Evolutionary conservation across 352 stramenopile species (phyloP).

Genomic region (Phytophthora pluvialis): DNA sequence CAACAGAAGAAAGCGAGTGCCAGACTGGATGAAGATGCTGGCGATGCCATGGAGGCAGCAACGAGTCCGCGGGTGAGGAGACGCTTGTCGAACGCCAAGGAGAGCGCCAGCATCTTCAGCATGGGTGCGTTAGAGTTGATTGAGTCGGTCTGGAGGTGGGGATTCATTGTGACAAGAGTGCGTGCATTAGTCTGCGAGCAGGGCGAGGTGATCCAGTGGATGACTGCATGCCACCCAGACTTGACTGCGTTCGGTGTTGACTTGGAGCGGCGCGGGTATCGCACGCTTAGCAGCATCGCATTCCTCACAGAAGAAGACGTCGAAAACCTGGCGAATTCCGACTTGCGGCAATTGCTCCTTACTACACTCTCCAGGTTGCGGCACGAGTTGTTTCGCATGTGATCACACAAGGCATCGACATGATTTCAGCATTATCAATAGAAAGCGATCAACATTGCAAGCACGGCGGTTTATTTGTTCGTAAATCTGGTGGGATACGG

Average conservation of each 20-base stretch:
- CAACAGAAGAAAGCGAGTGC: conserved; percentile 22
- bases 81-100: conserved; percentile 77
- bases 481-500: neutral
- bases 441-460: conserved; percentile 3
- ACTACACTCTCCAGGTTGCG: conserved; percentile 70
- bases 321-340: conserved; percentile 35
- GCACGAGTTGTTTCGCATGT: conserved; percentile 88
- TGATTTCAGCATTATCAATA: conserved; percentile 21
- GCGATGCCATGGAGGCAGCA: conserved; percentile 24
- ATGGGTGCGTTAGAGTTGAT: conserved; percentile 44
- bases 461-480: conserved; percentile 4
- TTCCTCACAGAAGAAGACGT: conserved; percentile 84
- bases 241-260: conserved; percentile 63
- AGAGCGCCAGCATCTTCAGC: conserved; percentile 74
- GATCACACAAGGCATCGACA: conserved; percentile 10
- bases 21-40: conserved; percentile 11
- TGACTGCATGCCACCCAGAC: conserved; percentile 75
- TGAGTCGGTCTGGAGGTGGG: neutral
- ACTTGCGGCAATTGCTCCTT: conserved; percentile 59
- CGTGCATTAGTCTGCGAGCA: conserved; percentile 69
- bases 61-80: conserved; percentile 71
- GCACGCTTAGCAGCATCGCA: conserved; percentile 80
- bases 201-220: conserved; percentile 85
- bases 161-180: neutral
- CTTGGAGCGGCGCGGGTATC: conserved; percentile 72